Evolutionary conservation across 2,329 filamentous ascomycete genomes (phyloP).

Genomic region (Tolypocladium nubicola): DNA sequence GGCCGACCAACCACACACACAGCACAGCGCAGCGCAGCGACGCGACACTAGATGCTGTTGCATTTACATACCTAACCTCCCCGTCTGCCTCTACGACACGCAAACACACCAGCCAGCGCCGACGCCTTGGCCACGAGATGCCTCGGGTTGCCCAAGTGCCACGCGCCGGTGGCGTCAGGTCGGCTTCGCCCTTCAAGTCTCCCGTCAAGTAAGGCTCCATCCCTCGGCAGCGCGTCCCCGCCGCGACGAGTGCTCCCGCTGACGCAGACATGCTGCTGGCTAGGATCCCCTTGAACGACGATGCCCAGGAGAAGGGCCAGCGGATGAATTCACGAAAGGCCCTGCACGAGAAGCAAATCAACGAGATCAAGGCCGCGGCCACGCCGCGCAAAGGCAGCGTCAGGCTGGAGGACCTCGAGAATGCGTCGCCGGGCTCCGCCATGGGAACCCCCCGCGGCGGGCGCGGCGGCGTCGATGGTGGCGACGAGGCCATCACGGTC

Average conservation of each 20-base stretch:
- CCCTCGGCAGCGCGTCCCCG: not conserved
- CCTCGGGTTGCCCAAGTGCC: constrained; percentile 47
- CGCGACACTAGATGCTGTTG: not conserved
- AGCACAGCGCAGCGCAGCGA: not conserved
- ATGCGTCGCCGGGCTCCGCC: constrained; percentile 44
- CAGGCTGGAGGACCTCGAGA: constrained; percentile 48
- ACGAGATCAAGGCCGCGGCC: constrained; percentile 67
- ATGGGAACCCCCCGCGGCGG: constrained; percentile 39
- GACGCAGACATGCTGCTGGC: constrained; percentile 6
- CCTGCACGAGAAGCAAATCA: constrained; percentile 81
- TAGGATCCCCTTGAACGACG: constrained; percentile 93
- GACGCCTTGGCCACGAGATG: constrained; percentile 28
- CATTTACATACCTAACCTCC: not conserved
- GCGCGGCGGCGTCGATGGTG: constrained; percentile 27
- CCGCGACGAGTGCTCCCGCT: not conserved
- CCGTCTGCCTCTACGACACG: not conserved
- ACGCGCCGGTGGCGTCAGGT: constrained; percentile 36
- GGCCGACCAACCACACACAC: constrained; percentile 2
- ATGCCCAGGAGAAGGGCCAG: constrained; percentile 81
- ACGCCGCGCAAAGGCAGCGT: constrained; percentile 56
- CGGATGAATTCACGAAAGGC: constrained; percentile 81
- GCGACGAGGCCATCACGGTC: constrained; percentile 52
- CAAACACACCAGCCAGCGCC: constrained; percentile 2
- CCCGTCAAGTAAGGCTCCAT: constrained; percentile 39
- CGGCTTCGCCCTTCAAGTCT: constrained; percentile 45